Evolutionary conservation across 192 early-diverging fungal species (phyloP), one percentile per base, ranked within the genome.

Genomic region (Backusella psychrophila): DNA sequence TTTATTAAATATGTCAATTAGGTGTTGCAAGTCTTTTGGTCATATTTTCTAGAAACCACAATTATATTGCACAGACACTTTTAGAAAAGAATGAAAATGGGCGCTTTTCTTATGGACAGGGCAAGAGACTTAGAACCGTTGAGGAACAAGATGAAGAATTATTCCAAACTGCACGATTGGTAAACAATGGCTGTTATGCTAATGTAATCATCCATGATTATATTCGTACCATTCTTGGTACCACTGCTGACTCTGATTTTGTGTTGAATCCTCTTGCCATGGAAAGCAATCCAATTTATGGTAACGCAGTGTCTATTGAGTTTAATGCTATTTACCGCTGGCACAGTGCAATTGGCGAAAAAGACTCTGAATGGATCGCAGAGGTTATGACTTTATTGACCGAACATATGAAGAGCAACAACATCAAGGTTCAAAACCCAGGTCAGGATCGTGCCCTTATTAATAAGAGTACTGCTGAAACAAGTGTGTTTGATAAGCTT

Each of bases 11-110:
- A 63, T 63, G 14, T 29, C 2, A n/a, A 68, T 59, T 69, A 56
- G 80, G 83, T 41, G 79, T 85, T 34, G 79, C 67, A 26, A 52
- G 77, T 41, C 35, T 88, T 31, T 26, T 88, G 34, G 76, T 85
- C 26, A 21, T 88, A 7, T 88, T 88, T 66, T 80, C 81, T 6
- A 66, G 87, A 26, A 88, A 88, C 75, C 87, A 88, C 66, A 88
- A 88, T 44, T 85, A 80, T 73, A 88, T 88, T 69, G 87, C 86
- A n/a, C 68, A 83, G 44, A 75, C 66, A 17, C 72, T 88, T 11
- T 65, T 84, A 15, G 80, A 87, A 70, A 75, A 71, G 8, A 78
- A 80, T 49, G 80, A 86, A 56, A 80, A 77, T 44, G 84, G 68
- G 15, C 74, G 81, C 6, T 87, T 87, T 41, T 85, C 87, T 6